Evolutionary conservation across 352 stramenopile species (phyloP).

Genomic region (Globisporangium nagaii): DNA sequence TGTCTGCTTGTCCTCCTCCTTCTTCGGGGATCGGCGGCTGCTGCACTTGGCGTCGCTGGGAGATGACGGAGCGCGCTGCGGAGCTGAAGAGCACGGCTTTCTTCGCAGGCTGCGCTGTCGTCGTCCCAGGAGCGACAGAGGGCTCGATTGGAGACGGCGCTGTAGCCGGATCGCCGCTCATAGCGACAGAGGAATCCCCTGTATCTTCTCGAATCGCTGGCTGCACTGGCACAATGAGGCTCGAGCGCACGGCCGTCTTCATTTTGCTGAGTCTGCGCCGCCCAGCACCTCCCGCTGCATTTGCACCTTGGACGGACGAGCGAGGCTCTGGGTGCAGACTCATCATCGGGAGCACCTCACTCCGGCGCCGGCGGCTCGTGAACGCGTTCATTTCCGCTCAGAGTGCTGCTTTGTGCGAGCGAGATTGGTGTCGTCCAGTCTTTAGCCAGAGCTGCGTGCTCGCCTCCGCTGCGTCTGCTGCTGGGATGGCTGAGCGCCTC

Average conservation of each 20-base stretch:
- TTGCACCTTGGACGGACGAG: not conserved
- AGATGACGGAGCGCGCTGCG: constrained; percentile 34
- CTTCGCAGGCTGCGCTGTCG: not conserved
- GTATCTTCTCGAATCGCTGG: not conserved
- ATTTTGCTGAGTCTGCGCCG: not conserved
- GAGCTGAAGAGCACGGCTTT: constrained; percentile 14
- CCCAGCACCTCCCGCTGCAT: not conserved
- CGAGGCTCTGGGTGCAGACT: not conserved
- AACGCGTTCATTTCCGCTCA: constrained; percentile 3
- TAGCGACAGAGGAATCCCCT: not conserved
- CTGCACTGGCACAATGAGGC: not conserved
- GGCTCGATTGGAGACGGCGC: no score
- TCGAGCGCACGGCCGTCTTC: not conserved
- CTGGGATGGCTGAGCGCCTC: no score
- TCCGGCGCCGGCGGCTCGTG: not conserved
- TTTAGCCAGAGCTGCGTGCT: no score
- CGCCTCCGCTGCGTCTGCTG: no score
- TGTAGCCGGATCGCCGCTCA: not conserved
- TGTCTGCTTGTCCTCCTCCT: no score
- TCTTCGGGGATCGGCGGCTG: not conserved
- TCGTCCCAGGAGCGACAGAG: not conserved
- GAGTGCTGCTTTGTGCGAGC: no score
- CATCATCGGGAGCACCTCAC: not conserved
- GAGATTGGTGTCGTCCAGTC: no score
- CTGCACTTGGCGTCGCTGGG: constrained; percentile 4